phyloP scores from a whole-genome alignment of 2,329 filamentous ascomycete species.

The Fusarium palustre region DNA sequence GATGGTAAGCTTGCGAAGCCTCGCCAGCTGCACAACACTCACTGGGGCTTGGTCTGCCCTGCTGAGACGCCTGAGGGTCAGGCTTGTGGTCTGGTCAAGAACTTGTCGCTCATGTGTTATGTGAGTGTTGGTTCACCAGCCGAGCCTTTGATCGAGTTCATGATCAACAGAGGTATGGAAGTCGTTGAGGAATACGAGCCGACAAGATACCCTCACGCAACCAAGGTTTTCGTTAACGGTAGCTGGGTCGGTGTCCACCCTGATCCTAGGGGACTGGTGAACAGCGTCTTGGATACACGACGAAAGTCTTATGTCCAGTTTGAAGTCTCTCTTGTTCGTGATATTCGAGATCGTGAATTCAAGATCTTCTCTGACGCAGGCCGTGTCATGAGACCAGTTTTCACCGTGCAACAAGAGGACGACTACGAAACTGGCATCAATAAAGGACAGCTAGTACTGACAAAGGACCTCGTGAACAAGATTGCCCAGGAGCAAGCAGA shows the following conservation, averaged over 20 bases:
- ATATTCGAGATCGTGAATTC: conserved; percentile 97
- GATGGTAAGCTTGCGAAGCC: conserved; percentile 99
- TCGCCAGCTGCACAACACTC: conserved; percentile 92
- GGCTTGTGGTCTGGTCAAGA: conserved; percentile 97
- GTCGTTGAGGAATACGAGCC: conserved; percentile 95
- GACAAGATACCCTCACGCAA: conserved; percentile 86
- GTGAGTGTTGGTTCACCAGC: conserved; percentile 95
- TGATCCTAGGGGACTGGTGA: conserved; percentile 86
- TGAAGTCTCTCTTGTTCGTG: conserved; percentile 93
- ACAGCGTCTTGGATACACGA: conserved; percentile 80
- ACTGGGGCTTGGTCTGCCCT: conserved; percentile 97
- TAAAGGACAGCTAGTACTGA: conserved; percentile 81
- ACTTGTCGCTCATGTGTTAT: conserved; percentile 97
- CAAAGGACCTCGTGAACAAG: conserved; percentile 81
- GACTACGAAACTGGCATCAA: conserved; percentile 70
- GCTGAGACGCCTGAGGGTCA: conserved; percentile 99
- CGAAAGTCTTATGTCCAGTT: conserved; percentile 86
- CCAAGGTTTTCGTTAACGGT: conserved; percentile 98
- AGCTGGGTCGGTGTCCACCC: conserved; percentile 97
- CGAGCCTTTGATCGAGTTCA: conserved; percentile 86
- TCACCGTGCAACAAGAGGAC: conserved; percentile 90
- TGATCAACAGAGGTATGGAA: conserved; percentile 96
- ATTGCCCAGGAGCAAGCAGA: conserved; percentile 80
- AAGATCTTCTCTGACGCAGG: conserved; percentile 98
- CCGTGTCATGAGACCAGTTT: conserved; percentile 91